Percentiles rank a stretch among this genome's conserved stretches.
These are phyloP conservation scores for Yamadazyma triangularis DNA, from an alignment of 1,139 yeast species.

Conservation along the genomic window DNA sequence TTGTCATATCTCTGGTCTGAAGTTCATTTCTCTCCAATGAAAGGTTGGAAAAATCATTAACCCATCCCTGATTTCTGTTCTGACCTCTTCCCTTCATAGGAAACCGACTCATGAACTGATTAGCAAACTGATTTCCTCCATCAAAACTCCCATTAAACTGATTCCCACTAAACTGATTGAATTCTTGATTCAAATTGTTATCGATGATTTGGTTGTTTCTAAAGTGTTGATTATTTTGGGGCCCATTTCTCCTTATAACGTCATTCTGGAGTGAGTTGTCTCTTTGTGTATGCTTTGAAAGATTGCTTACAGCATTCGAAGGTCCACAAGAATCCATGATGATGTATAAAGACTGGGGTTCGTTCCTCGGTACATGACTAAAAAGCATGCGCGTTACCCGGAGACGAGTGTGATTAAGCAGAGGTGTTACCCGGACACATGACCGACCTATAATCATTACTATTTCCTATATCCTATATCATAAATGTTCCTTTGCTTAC, in stretches of 20 bases:
- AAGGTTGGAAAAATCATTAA: constrained; percentile 29
- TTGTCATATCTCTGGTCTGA: no score
- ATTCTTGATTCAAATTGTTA: constrained; percentile 28
- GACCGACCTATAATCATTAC: no score
- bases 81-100: constrained; percentile 2
- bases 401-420: no score
- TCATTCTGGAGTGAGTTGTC: constrained; percentile 32
- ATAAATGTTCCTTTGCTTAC: no score
- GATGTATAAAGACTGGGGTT: no score
- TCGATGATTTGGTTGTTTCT: constrained; percentile 16
- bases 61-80: constrained; percentile 19
- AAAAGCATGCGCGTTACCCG: no score
- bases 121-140: constrained; percentile 16
- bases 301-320: constrained; percentile 30
- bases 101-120: constrained; percentile 13
- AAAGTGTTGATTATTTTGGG: constrained; percentile 7
- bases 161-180: constrained; percentile 22
- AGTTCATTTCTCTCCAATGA: constrained; percentile 12
- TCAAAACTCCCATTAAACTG: no score
- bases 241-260: constrained; percentile 8
- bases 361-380: no score
- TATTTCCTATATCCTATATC: no score
- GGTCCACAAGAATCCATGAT: constrained; percentile 39
- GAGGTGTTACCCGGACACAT: no score
- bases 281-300: constrained; percentile 29